These are phyloP conservation scores for Cenchrus americanus DNA, from an alignment of 176 grass and related monocot genomes.

Conservation along the genomic window DNA sequence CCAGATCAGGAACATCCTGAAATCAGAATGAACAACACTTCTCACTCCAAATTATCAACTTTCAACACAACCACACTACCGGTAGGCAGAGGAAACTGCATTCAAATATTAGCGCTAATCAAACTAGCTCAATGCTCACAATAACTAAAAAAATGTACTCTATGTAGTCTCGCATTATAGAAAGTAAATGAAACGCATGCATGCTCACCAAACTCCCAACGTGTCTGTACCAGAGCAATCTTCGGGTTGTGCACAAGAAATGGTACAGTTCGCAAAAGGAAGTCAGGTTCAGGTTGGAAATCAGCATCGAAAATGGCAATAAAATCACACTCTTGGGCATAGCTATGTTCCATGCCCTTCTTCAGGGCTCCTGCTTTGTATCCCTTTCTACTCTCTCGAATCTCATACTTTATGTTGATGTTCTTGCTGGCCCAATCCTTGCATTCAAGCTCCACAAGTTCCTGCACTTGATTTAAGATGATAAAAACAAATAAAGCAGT, in stretches of 20 bases:
- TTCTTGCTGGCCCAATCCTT: constrained; percentile 58
- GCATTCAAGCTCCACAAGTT: constrained; percentile 74
- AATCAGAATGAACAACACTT: constrained; percentile 39
- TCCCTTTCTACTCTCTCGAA: constrained; percentile 63
- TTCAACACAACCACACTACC: neutral
- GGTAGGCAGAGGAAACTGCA: neutral
- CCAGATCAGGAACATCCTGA: constrained; percentile 49
- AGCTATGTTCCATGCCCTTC: constrained; percentile 69
- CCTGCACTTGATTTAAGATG: constrained; percentile 49
- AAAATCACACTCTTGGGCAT: constrained; percentile 65
- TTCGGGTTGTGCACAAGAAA: constrained; percentile 72
- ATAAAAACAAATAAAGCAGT: neutral
- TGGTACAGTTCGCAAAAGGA: constrained; percentile 74
- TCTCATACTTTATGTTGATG: constrained; percentile 64
- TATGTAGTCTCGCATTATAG: neutral
- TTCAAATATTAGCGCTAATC: neutral
- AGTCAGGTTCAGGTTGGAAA: constrained; percentile 71
- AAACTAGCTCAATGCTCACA: neutral
- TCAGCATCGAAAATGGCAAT: constrained; percentile 86
- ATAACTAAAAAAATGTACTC: neutral
- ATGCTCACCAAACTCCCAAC: constrained; percentile 75
- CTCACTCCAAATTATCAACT: constrained; percentile 38
- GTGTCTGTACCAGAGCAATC: constrained; percentile 72
- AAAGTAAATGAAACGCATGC: neutral
- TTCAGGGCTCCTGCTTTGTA: constrained; percentile 84